Evolutionary conservation across 139 green algal species (phyloP), one percentile per base, ranked within the genome.

Genomic region (Tetradesmus lagerheimii): DNA sequence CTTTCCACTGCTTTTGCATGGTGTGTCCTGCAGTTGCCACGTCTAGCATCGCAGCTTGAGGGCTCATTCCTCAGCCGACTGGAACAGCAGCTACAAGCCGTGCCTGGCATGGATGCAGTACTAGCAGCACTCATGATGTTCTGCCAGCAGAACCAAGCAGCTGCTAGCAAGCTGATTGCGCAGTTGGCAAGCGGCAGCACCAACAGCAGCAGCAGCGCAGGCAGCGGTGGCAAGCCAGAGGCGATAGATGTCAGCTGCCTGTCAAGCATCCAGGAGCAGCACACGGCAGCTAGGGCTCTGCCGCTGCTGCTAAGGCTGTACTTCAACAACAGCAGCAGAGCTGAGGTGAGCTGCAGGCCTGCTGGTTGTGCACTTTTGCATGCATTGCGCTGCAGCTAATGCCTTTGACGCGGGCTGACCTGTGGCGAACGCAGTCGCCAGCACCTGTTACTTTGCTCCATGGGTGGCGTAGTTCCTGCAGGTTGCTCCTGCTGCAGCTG

Each of bases 281-380:
- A 91, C 78, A 75, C 87, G 0, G 14, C 37, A 16, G 78, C 78
- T 35, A 35, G 87, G 31, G 78, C 87, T 3, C 53, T 91, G 53
- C 77, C 87, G 20, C 31, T 91, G 57, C 57, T 91, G 38, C 11
- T 91, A 16, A 23, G 78, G 3, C 27, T 85, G 57, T 91, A 91
- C 57, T 79, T 87, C 38, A 86, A 45, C 37, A 87, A 25, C 31
- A n/a, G n/a, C 37, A 79, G 87, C 38, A 31, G 87, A 0, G 39
- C 41, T 31, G 53, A 87, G 87, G 87, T 91, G 38, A 78, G 86
- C 0, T 34, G 2, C 12, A 35, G 2, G 37, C 18, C 57, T 14
- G 5, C 12, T 23, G 8, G 47, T 20, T 62, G 1, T 62, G 47
- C 47, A 62, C 12, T 62, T 11, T 20, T 75, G n/a, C n/a, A n/a